Evolutionary conservation across 2,329 filamentous ascomycete species (phyloP), one percentile per base, ranked within the genome.

Genomic region (Microdochium paspali): DNA sequence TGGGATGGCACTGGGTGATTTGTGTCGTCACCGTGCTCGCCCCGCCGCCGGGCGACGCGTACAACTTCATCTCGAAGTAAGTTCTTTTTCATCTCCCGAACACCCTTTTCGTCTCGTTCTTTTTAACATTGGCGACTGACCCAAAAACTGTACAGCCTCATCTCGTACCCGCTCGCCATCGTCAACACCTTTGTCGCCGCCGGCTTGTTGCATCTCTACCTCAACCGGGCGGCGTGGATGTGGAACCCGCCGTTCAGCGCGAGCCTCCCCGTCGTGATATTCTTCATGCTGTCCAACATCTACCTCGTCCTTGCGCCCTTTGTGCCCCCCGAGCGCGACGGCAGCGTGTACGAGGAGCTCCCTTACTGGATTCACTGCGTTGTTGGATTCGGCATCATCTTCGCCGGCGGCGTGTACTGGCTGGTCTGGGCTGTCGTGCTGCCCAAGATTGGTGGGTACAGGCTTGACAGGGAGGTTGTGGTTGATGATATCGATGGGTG

Each of bases 1-100:
- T 82, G 9, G 77, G 85, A 54, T 69, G 85, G 20, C 82, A 86
- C 60, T 86, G 79, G 74, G 56, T 82, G 15, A 72, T 85, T 2
- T 83, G 80, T 0, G 69, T 83, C 49, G 72, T 87, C 42, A 72
- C 86, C 12, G 73, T 87, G 26, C 61, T 85, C 3, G 82, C 80
- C 0, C 82, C 82, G 1, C 84, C 84, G 0, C 76, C 81, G 0
- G 83, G 82, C 0, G 74, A 82, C 15, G 82, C 82, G 0, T 86
- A 86, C 61, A 83, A 82, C 62, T 87, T 87, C 56, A 73, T 82
- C 35, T 70, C 79, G 45, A 76, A 79, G 31, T 35, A 35, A 15
- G 31, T 9, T n/a, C 18, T 12, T 15, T n/a, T 12, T 6, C n/a
- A 12, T 35, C 6, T 35, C 10, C 13, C 7, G 26, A 28, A 7